Evolutionary conservation across 768 basidiomycete species (phyloP), one percentile per base, ranked within the genome.

Genomic region (Termitomyces sp.): DNA sequence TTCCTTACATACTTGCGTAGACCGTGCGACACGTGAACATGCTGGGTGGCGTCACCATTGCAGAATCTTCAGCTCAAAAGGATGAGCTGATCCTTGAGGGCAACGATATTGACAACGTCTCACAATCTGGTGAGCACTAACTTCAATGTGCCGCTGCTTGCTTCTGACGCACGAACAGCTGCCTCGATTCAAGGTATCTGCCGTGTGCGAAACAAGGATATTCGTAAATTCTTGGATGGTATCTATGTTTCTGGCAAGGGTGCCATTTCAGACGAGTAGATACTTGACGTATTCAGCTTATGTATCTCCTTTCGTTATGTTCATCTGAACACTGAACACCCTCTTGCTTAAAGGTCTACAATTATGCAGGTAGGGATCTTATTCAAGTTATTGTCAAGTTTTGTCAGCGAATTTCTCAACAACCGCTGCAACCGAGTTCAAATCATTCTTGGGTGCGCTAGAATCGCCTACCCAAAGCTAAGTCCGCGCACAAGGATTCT

Each of bases 161-260:
- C 64, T 11, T 60, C 32, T 63, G 46, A 62, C 50, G 51, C 36
- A 2, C 52, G 20, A 25, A 47, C 63, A 89, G 94, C 97, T 63
- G 97, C 97, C 51, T 92, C 92, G 46, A 98, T 99, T 74, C 97
- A 98, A 75, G 96, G 96, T 68, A 83, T 90, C 63, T 97, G 94
- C 82, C 87, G 89, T 68, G 97, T 99, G 71, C 91, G 94, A 77
- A 97, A 98, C 89, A 99, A 99, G 83, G 96, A 96, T 83, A 98
- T 98, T 79, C 94, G 96, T 71, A 97, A 98, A 83, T 97, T 98
- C 84, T 82, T 97, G 74, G 93, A 96, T 73, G 91, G 93, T 75
- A 86, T 95, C 79, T 94, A 94, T 69, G 92, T 94, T 63, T 94
- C 93, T 42, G 89, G 90, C 70, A 88, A 85, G 79, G 84, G 85